A percentile compares a stretch with the other conserved stretches of the same genome.
phyloP scores from a whole-genome alignment of 2,329 filamentous ascomycete species.

The Curvularia eragrostidis region DNA sequence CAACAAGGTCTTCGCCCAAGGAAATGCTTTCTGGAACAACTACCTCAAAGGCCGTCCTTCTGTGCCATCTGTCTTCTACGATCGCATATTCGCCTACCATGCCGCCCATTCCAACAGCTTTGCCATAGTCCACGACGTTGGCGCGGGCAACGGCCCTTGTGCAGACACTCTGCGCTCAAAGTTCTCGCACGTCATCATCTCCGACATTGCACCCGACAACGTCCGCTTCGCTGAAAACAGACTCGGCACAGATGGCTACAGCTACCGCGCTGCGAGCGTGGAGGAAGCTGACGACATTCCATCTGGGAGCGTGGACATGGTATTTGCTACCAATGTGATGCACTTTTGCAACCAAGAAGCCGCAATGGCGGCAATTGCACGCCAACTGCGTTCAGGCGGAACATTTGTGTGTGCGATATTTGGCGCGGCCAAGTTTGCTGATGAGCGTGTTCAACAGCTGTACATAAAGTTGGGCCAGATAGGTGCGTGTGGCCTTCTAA shows the following conservation, averaged over 20 bases:
- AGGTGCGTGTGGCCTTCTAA: background rate
- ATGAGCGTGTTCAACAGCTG: background rate
- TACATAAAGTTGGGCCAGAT: background rate
- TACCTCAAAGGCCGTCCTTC: background rate
- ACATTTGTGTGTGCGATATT: background rate
- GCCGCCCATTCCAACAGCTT: background rate
- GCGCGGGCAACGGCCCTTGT: background rate
- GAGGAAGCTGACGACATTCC: background rate
- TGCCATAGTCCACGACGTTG: background rate
- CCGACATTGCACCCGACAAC: background rate
- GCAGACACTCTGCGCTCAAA: background rate
- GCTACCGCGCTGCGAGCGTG: background rate
- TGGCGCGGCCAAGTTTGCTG: background rate
- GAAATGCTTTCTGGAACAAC: background rate
- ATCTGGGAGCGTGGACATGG: background rate
- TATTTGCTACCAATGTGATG: background rate
- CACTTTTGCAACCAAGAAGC: background rate
- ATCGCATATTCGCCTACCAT: background rate
- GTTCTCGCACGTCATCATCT: background rate
- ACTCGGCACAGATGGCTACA: background rate
- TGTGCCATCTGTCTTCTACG: background rate
- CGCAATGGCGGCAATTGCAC: background rate
- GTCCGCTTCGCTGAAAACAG: background rate
- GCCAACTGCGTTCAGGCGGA: background rate
- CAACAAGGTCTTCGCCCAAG: background rate